Percentiles rank a stretch among this genome's conserved stretches.
phyloP scores from a whole-genome alignment of 352 stramenopile genomes.

The Halophytophthora batemanensis region DNA sequence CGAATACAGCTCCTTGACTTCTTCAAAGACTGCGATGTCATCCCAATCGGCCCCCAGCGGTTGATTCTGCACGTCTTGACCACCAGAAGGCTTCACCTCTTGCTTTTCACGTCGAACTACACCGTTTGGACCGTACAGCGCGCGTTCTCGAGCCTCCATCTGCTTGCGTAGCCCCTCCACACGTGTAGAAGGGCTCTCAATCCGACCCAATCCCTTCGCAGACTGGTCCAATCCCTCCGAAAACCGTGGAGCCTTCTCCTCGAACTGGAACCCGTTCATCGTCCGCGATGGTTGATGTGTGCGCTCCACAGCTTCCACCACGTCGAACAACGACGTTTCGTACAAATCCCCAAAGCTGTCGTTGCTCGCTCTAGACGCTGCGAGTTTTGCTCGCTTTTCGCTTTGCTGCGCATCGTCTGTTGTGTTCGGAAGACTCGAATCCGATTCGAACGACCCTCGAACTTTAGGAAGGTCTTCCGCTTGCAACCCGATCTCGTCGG shows the following conservation, averaged over 20 bases:
- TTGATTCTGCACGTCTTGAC: too few relatives aligned
- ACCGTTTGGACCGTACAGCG: not conserved
- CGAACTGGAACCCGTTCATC: not conserved
- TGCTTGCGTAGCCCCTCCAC: slow-evolving; percentile 19
- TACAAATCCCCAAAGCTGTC: slow-evolving; percentile 29
- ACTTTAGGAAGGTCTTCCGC: not conserved
- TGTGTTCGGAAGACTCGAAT: not conserved
- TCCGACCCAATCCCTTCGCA: not conserved
- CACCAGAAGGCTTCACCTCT: not conserved
- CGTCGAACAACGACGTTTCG: slow-evolving; percentile 44
- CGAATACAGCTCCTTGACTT: slow-evolving; percentile 36
- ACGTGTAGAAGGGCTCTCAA: slow-evolving; percentile 4
- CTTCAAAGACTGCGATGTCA: slow-evolving; percentile 43
- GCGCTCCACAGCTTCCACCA: slow-evolving; percentile 40
- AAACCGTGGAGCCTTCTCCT: not conserved
- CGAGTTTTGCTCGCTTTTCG: not conserved
- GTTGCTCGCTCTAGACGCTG: not conserved
- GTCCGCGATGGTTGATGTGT: not conserved
- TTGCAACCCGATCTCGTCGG: not conserved
- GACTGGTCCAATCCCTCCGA: not conserved
- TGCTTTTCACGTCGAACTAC: not conserved
- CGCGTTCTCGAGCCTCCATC: slow-evolving; percentile 23
- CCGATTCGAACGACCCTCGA: not conserved
- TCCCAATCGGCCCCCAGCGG: slow-evolving; percentile 3
- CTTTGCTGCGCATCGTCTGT: not conserved